These are phyloP conservation scores for Aspergillus cejpii DNA, from an alignment of 2,329 filamentous ascomycete genomes.

Conservation along the genomic window DNA sequence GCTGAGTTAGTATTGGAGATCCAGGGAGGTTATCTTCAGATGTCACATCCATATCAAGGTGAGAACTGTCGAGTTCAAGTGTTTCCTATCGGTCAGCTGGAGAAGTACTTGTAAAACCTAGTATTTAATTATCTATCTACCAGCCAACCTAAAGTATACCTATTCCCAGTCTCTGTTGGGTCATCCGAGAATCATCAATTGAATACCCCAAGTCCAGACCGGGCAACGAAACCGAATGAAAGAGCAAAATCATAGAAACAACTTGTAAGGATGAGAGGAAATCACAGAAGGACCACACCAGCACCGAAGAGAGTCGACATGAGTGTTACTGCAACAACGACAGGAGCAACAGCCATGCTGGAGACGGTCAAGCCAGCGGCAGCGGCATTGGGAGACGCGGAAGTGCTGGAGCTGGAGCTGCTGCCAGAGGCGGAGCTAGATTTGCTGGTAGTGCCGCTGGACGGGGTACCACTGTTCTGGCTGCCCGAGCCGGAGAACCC, in stretches of 20 bases:
- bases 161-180: conserved; percentile 4
- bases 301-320: conserved; percentile 51
- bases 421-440: conserved; percentile 37
- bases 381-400: conserved; percentile 35
- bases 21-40: too few species aligned
- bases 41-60: too few species aligned
- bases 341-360: conserved; percentile 45
- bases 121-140: too few species aligned
- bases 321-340: conserved; percentile 48
- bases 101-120: too few species aligned
- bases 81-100: too few species aligned
- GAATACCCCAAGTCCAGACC: conserved; percentile 3
- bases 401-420: conserved; percentile 13
- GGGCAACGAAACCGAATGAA: conserved; percentile 1
- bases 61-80: too few species aligned
- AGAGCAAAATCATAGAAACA: conserved; percentile 11
- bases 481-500: conserved; percentile 52
- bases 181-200: conserved; percentile 3
- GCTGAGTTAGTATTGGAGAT: too few species aligned
- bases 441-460: conserved; percentile 45
- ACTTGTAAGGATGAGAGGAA: conserved; percentile 7
- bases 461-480: conserved; percentile 49
- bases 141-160: conserved; percentile 15
- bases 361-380: conserved; percentile 41
- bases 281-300: conserved; percentile 31